Conservation (phyloP, 169 alveolate genomes). For the Amoebophrya sp. region DNA sequence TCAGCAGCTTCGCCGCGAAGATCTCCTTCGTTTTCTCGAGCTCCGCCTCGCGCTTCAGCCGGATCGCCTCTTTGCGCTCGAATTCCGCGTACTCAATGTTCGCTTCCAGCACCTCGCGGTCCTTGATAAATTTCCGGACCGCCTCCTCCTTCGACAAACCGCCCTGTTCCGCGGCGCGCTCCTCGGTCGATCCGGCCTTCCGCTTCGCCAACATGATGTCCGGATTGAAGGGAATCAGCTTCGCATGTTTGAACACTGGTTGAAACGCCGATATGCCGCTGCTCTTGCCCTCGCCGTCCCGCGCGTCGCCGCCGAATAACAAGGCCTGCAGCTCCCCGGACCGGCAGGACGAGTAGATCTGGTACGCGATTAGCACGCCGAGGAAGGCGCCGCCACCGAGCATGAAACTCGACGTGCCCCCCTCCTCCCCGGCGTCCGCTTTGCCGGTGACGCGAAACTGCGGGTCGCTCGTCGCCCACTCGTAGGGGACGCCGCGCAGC, state of each 20-base stretch:
- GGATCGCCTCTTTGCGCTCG: not conserved
- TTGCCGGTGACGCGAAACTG: not conserved
- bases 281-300: not conserved
- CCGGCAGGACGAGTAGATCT: not conserved
- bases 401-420: not conserved
- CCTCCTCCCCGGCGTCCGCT: not conserved
- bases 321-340: not conserved
- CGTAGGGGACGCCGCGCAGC: not conserved
- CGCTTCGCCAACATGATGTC: not conserved
- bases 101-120: not conserved
- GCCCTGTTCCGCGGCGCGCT: not conserved
- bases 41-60: not conserved
- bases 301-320: not conserved
- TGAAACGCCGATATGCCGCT: not conserved
- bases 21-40: not conserved
- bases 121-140: not conserved
- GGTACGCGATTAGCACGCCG: not conserved
- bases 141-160: not conserved
- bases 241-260: not conserved
- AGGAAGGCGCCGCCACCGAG: not conserved
- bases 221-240: conserved; percentile 2
- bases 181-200: not conserved
- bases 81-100: not conserved
- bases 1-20: not conserved
- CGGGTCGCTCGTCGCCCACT: not conserved